Conservation (phyloP, 768 basidiomycete species). For the Pisolithus tinctorius region DNA sequence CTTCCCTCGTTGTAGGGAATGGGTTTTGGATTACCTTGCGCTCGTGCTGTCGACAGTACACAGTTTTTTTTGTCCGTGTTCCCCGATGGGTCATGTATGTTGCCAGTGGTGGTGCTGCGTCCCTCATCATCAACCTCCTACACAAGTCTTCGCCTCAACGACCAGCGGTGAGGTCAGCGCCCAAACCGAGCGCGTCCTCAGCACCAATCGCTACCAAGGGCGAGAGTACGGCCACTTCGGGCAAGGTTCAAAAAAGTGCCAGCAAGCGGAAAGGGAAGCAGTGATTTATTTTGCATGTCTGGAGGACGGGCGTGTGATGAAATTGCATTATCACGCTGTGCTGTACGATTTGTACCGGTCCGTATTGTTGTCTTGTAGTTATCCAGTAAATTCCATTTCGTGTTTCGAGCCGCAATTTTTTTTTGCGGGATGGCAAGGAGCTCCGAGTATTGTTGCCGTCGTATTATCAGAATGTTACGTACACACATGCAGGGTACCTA, state of each 20-base stretch:
- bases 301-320: too few relatives aligned
- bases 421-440: too few relatives aligned
- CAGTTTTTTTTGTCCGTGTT: conserved; percentile 40
- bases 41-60: conserved; percentile 44
- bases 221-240: conserved; percentile 12
- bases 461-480: not conserved
- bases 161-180: not conserved
- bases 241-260: conserved; percentile 12
- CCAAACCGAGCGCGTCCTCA: conserved; percentile 2
- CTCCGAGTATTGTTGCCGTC: too few relatives aligned
- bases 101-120: conserved; percentile 57
- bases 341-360: too few relatives aligned
- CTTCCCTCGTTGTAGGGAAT: conserved; percentile 43
- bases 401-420: too few relatives aligned
- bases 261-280: conserved; percentile 26
- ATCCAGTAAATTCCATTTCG: not conserved
- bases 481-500: not conserved
- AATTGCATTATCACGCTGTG: too few relatives aligned
- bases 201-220: conserved; percentile 1
- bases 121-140: conserved; percentile 58
- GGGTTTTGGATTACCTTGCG: conserved; percentile 55
- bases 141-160: conserved; percentile 33
- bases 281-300: not conserved
- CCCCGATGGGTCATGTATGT: conserved; percentile 73
- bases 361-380: too few relatives aligned